These are phyloP conservation scores for Apostasia ramifera DNA, from an alignment of 106 monocot species.

Conservation along the genomic window DNA sequence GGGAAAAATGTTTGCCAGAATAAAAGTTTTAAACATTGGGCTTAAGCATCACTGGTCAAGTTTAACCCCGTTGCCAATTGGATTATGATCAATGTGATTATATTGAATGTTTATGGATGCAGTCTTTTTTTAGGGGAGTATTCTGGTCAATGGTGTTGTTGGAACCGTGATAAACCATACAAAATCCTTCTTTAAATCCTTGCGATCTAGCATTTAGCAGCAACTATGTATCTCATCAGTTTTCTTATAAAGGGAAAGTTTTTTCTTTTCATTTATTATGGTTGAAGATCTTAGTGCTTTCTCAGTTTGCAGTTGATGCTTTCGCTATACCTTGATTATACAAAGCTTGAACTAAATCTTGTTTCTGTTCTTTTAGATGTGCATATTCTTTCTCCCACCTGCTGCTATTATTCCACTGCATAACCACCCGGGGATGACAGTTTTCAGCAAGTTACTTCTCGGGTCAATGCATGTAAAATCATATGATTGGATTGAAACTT, in stretches of 20 bases:
- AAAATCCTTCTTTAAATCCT: neutral
- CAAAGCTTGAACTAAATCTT: neutral
- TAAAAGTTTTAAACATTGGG: too few species aligned
- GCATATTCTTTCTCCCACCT: conserved; percentile 65
- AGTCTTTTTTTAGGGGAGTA: too few species aligned
- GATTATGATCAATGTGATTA: too few species aligned
- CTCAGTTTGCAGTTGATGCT: neutral
- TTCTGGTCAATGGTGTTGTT: too few species aligned
- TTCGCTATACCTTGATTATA: neutral
- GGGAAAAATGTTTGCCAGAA: too few species aligned
- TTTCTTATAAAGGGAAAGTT: neutral
- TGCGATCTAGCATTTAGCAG: neutral
- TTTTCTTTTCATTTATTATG: neutral
- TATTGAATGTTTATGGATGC: too few species aligned
- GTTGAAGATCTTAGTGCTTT: neutral
- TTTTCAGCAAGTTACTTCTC: conserved; percentile 73
- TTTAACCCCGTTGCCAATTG: too few species aligned
- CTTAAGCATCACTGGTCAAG: too few species aligned
- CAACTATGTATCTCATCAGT: neutral
- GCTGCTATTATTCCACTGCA: conserved; percentile 84
- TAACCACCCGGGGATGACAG: conserved; percentile 88
- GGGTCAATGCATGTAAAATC: conserved; percentile 77
- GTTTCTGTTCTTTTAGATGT: conserved; percentile 35
- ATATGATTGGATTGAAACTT: conserved; percentile 54
- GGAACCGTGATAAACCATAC: too few species aligned